Evolutionary conservation across 306 rosid species (phyloP).

Genomic region (Rosa multiflora): DNA sequence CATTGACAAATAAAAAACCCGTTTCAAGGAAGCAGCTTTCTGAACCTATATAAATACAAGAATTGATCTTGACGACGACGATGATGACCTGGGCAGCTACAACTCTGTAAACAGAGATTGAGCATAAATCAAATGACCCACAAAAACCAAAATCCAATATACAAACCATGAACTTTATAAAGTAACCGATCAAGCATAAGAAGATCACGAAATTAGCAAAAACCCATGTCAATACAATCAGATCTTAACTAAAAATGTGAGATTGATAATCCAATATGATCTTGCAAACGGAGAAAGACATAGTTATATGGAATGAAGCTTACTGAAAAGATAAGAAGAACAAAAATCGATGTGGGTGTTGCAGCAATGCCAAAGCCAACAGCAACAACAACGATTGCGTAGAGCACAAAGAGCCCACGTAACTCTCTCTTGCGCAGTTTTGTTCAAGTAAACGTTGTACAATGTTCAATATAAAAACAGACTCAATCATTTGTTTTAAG

Average conservation of each 20-base stretch:
- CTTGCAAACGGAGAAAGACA: not conserved
- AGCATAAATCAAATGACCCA: not conserved
- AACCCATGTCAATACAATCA: not conserved
- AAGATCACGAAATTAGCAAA: conserved; percentile 2
- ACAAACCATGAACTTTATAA: not conserved
- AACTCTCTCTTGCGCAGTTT: not conserved
- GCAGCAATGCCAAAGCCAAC: conserved; percentile 8
- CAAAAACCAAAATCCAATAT: not conserved
- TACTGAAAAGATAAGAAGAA: not conserved
- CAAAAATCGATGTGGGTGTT: not conserved
- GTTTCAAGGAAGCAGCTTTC: not conserved
- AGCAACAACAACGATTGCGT: conserved; percentile 10
- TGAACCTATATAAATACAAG: conserved; percentile 2
- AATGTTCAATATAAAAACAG: not conserved
- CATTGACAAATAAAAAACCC: not conserved
- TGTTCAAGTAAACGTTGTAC: not conserved
- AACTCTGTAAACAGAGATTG: conserved; percentile 1
- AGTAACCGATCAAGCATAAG: not conserved
- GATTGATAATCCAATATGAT: not conserved
- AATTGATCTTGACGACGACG: not conserved
- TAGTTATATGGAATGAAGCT: not conserved
- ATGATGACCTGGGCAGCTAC: not conserved
- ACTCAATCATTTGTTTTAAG: conserved; percentile 14
- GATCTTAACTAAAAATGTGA: not conserved
- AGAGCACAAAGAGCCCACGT: conserved; percentile 12